Conservation (phyloP, 139 green algal genomes). For the Micractinium conductrix region DNA sequence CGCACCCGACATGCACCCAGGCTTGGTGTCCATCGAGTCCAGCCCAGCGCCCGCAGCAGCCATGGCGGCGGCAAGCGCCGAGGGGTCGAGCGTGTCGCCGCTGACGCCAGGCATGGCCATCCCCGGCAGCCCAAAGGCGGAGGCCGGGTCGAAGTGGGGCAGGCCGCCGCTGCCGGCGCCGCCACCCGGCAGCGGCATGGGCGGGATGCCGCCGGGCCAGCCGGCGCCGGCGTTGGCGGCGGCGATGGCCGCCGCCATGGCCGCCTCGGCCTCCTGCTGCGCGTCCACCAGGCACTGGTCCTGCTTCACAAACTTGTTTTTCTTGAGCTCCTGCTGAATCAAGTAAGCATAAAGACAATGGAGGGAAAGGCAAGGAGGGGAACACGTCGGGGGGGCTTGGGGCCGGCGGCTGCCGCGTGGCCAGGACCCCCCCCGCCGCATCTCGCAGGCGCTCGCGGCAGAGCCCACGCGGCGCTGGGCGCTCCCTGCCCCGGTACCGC, state of each 20-base stretch:
- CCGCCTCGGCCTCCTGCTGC: not conserved
- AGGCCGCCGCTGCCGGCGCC: not conserved
- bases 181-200: not conserved
- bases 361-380: too few relatives aligned
- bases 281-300: not conserved
- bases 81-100: not conserved
- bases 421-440: too few relatives aligned
- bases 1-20: too few relatives aligned
- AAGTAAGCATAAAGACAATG: too few relatives aligned
- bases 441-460: too few relatives aligned
- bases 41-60: not conserved
- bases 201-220: not conserved
- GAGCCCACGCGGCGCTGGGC: too few relatives aligned
- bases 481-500: too few relatives aligned
- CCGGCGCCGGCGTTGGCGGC: not conserved
- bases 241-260: not conserved
- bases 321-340: constrained; percentile 10
- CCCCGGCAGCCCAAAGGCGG: not conserved
- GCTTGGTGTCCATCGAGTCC: not conserved
- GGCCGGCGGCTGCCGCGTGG: too few relatives aligned
- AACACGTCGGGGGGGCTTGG: too few relatives aligned
- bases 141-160: not conserved
- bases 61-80: not conserved
- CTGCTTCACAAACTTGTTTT: not conserved
- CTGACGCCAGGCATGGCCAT: not conserved